A percentile compares a stretch with the other conserved stretches of the same genome.
Evolutionary conservation across 2,329 filamentous ascomycete species (phyloP).

Genomic region (Aplosporella prunicola): DNA sequence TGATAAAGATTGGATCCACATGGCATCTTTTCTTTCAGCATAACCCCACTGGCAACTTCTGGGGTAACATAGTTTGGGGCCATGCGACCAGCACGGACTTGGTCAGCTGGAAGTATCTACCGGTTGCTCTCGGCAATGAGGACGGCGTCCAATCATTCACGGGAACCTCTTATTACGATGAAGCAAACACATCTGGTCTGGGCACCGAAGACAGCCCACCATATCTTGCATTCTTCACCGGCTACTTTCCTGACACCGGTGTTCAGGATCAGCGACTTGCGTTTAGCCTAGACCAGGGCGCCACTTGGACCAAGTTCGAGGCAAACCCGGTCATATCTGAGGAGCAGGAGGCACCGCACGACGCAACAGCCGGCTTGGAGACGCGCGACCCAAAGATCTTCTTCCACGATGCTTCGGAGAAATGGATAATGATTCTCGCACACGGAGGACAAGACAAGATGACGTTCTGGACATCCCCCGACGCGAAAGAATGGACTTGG

Average conservation of each 20-base stretch:
- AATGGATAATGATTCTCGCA: no score
- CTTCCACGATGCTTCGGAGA: no score
- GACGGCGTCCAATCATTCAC: slow-evolving; percentile 36
- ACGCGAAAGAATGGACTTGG: no score
- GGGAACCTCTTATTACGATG: slow-evolving; percentile 30
- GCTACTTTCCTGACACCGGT: no score
- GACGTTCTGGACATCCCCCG: no score
- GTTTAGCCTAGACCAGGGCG: slow-evolving; percentile 28
- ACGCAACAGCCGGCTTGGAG: no score
- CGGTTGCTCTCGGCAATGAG: slow-evolving; percentile 19
- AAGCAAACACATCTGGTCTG: slow-evolving; percentile 32
- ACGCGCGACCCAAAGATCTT: no score
- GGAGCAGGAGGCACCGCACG: no score
- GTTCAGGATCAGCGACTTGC: slow-evolving; percentile 32
- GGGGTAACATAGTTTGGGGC: slow-evolving; percentile 36
- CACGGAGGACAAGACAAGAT: no score
- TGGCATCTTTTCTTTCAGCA: no score
- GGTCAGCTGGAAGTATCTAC: slow-evolving; percentile 25
- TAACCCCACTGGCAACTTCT: slow-evolving; percentile 33
- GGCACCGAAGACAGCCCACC: slow-evolving; percentile 33
- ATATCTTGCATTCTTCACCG: no score
- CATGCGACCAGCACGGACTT: slow-evolving; percentile 30
- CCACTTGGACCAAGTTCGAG: slow-evolving; percentile 26
- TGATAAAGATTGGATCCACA: no score
- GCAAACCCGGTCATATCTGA: slow-evolving; percentile 35